These are phyloP conservation scores for Zelopaecilomyces penicillatus DNA, from an alignment of 2,329 filamentous ascomycete species.

Conservation along the genomic window DNA sequence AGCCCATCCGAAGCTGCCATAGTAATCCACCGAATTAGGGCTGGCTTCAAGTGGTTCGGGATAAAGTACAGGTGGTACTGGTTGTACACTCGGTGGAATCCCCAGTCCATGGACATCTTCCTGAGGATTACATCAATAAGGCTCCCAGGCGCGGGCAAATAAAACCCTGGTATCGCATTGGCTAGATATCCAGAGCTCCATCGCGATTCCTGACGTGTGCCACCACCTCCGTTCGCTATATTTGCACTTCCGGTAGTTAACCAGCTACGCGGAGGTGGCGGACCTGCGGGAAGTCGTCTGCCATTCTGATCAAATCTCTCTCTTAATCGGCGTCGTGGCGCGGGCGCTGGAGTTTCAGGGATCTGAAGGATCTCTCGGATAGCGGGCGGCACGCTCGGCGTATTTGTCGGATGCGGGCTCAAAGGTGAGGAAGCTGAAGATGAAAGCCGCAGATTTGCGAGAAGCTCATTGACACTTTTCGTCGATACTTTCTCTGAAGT, in stretches of 20 bases:
- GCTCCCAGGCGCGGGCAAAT: conserved; percentile 36
- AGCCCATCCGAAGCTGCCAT: conserved; percentile 37
- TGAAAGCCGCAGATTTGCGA: conserved; percentile 47
- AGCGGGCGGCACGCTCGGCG: conserved; percentile 50
- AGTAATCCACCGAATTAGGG: conserved; percentile 43
- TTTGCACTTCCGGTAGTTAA: conserved; percentile 18
- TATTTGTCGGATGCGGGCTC: conserved; percentile 21
- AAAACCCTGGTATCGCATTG: conserved; percentile 35
- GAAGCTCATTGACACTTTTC: conserved; percentile 49
- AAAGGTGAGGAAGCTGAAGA: conserved; percentile 22
- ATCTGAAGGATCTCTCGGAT: conserved; percentile 52
- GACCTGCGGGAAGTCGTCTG: conserved; percentile 47
- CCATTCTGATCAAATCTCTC: conserved; percentile 37
- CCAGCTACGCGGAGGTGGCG: conserved; percentile 53
- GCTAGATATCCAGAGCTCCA: conserved; percentile 3
- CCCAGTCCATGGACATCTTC: conserved; percentile 46
- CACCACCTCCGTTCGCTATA: conserved; percentile 7
- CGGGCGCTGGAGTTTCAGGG: conserved; percentile 46
- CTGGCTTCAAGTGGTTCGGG: conserved; percentile 43
- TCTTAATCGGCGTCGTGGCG: conserved; percentile 36
- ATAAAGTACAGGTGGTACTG: conserved; percentile 48
- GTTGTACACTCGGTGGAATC: conserved; percentile 46
- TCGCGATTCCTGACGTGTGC: background rate
- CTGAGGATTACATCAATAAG: conserved; percentile 44
- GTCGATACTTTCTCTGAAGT: conserved; percentile 1